phyloP scores from a whole-genome alignment of 768 basidiomycete species.

The Paxillus ammoniavirescens region DNA sequence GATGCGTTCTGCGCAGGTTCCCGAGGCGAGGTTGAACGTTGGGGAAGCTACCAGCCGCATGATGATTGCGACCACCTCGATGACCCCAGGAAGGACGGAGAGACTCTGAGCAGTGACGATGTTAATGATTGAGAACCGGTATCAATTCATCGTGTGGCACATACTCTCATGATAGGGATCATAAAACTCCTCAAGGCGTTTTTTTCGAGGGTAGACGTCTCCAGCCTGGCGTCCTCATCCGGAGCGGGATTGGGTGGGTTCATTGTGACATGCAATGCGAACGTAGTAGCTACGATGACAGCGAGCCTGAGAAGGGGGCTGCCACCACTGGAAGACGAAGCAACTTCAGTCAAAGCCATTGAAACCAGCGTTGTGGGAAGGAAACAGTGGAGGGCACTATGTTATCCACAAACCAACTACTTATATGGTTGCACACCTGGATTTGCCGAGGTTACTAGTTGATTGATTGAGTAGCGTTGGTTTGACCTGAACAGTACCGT shows the following conservation, averaged over 20 bases:
- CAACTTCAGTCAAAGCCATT: not conserved
- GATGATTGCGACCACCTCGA: not conserved
- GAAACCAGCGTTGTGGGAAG: no score
- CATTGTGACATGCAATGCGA: slow-evolving; percentile 6
- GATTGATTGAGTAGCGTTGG: no score
- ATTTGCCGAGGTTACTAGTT: not conserved
- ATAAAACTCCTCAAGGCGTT: not conserved
- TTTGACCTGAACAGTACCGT: no score
- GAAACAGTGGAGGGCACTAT: no score
- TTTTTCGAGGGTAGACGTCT: not conserved
- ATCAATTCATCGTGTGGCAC: not conserved
- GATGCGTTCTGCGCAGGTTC: slow-evolving; percentile 6
- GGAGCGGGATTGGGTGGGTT: slow-evolving; percentile 9
- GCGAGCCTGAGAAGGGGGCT: slow-evolving; percentile 3
- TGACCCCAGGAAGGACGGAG: not conserved
- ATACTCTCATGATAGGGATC: not conserved
- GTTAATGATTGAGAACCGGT: not conserved
- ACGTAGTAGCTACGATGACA: not conserved
- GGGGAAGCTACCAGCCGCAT: not conserved
- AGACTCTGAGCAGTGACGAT: not conserved
- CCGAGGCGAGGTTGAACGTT: not conserved
- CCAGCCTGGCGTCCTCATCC: not conserved
- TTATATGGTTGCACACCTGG: not conserved
- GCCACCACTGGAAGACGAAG: not conserved
- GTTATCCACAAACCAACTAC: no score